Percentiles rank a stretch among this genome's conserved stretches.
phyloP scores from a whole-genome alignment of 2,329 filamentous ascomycete genomes.

The Sporothrix protearum region DNA sequence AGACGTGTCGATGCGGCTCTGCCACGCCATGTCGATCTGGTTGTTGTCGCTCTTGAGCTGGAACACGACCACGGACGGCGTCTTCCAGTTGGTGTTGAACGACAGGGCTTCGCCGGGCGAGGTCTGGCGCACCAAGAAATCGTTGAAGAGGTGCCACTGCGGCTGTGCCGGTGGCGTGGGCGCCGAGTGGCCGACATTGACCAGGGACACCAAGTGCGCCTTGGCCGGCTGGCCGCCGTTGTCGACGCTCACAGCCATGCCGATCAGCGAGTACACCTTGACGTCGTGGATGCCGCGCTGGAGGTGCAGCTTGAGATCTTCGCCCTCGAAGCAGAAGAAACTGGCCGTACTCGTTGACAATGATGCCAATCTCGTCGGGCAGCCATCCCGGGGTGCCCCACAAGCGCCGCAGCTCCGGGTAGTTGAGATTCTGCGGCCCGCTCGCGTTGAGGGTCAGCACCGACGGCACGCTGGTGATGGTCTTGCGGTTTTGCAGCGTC shows the following conservation, averaged over 20 bases:
- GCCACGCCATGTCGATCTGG: conserved; percentile 82
- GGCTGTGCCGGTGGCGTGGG: conserved; percentile 56
- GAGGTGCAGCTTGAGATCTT: conserved; percentile 76
- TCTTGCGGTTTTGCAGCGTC: conserved; percentile 78
- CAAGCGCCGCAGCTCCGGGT: conserved; percentile 68
- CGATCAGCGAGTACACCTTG: conserved; percentile 85
- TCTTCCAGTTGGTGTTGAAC: conserved; percentile 90
- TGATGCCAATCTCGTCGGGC: conserved; percentile 88
- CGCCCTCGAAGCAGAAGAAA: conserved; percentile 95
- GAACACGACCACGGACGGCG: conserved; percentile 81
- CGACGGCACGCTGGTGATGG: conserved; percentile 73
- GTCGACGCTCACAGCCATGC: conserved; percentile 85
- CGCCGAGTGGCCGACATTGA: conserved; percentile 73
- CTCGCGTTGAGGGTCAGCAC: conserved; percentile 89
- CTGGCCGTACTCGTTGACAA: conserved; percentile 76
- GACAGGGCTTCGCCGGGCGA: conserved; percentile 73
- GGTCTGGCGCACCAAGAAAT: conserved; percentile 83
- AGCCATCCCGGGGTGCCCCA: conserved; percentile 92
- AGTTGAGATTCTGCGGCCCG: conserved; percentile 48
- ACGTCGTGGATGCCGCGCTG: conserved; percentile 77
- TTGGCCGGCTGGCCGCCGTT: conserved; percentile 73
- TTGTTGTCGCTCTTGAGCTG: conserved; percentile 80
- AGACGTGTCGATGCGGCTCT: conserved; percentile 74
- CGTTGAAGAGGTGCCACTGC: conserved; percentile 95
- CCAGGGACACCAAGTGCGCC: conserved; percentile 83